Evolutionary conservation across 2,329 filamentous ascomycete species (phyloP), one percentile per base, ranked within the genome.

Genomic region (Leptographium lundbergii): DNA sequence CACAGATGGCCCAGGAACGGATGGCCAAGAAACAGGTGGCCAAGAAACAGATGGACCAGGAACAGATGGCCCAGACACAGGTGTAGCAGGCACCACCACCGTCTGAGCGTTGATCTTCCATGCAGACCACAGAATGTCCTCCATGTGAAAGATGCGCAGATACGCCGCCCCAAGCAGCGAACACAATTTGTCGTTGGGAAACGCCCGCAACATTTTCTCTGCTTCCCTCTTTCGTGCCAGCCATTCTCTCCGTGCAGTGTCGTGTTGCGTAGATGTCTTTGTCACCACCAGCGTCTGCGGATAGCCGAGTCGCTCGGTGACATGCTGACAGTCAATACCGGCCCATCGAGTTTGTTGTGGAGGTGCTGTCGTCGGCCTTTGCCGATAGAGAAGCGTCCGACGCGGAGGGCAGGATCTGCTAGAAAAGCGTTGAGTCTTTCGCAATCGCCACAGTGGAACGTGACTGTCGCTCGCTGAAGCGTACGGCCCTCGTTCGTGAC

Each of bases 281-380:
- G 25, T 32, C 19, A 58, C 57, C 34, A 58, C 36, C 10, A 58
- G 34, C 27, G 50, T 58, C 17, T 58, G 24, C n/a, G 57, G 57
- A 9, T 50, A 54, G 50, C 57, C 57, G 25, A 17, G 1, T 3
- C 50, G 57, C 13, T 58, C 57, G 24, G 57, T 58, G 17, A 34
- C n/a, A 19, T 54, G 50, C 4, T 19, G 2, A 13, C 57, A 58
- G 39, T 58, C 51, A 24, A 58, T 25, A 4, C 22, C 24, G 36
- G 9, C 10, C 22, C 9, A 11, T 58, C 50, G 19, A 58, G 34
- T 32, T 47, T 9, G 7, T 42, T 13, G 50, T 58, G 50, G 17
- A 58, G 57, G 24, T 58, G 57, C 22, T 42, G 25, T 34, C 57
- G 57, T 4, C 57, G 57, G 4, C 22, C 13, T 24, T 54, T 45